A percentile compares a stretch with the other conserved stretches of the same genome.
Conservation (phyloP, 306 rosid species). For the Rosa rugosa region DNA sequence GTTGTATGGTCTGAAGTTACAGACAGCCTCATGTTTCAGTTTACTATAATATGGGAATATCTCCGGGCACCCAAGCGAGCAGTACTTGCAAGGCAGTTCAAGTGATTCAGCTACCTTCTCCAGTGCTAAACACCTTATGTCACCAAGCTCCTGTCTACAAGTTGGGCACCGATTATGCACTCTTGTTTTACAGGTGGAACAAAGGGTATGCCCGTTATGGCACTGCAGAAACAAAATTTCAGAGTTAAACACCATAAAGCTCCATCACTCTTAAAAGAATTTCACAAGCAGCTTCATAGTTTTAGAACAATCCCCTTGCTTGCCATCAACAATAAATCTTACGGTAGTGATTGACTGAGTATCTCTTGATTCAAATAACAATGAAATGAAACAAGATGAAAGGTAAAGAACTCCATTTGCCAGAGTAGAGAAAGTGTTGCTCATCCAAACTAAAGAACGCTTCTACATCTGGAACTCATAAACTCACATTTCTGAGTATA, state of each 20-base stretch:
- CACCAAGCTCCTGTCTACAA: constrained; percentile 77
- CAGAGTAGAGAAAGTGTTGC: not conserved
- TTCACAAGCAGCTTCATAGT: not conserved
- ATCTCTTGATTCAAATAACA: not conserved
- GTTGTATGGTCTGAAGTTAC: constrained; percentile 73
- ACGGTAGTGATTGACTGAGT: not conserved
- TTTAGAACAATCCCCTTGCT: not conserved
- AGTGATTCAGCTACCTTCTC: constrained; percentile 82
- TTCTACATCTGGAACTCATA: not conserved
- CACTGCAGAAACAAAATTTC: constrained; percentile 48
- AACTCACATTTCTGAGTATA: not conserved
- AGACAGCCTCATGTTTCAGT: constrained; percentile 66
- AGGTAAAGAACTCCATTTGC: not conserved
- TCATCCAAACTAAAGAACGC: not conserved
- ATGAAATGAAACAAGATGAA: not conserved
- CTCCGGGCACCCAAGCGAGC: constrained; percentile 68
- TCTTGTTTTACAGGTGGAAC: constrained; percentile 72
- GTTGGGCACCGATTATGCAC: constrained; percentile 85
- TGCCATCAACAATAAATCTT: not conserved
- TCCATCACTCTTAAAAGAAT: not conserved
- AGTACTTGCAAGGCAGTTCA: constrained; percentile 68
- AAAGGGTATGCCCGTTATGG: constrained; percentile 77
- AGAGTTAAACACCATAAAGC: constrained; percentile 17
- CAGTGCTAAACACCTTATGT: constrained; percentile 73
- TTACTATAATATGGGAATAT: constrained; percentile 73